phyloP scores from a whole-genome alignment of 2,329 filamentous ascomycete species.

The Fusarium stilboides region DNA sequence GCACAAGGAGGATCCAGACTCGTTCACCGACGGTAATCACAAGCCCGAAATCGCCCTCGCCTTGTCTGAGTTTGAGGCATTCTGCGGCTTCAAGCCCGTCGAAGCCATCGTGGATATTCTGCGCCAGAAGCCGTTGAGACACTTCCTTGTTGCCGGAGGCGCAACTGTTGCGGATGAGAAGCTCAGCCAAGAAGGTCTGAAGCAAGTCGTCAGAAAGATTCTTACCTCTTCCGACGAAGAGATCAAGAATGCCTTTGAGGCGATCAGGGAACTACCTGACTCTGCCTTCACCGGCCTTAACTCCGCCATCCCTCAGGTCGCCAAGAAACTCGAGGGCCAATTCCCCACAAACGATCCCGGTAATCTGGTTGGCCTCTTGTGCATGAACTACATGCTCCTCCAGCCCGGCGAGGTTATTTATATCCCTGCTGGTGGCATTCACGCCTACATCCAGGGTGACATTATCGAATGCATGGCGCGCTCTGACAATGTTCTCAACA shows the following conservation, averaged over 20 bases:
- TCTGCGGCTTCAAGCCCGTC: constrained; percentile 81
- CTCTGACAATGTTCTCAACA: constrained; percentile 81
- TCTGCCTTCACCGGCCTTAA: constrained; percentile 64
- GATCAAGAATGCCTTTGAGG: constrained; percentile 42
- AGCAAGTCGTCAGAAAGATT: constrained; percentile 68
- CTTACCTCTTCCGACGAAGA: constrained; percentile 65
- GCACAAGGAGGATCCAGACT: constrained; percentile 73
- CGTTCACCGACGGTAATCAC: constrained; percentile 81
- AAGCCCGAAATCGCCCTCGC: constrained; percentile 86
- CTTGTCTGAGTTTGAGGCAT: constrained; percentile 79
- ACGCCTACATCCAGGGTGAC: constrained; percentile 80
- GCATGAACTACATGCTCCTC: constrained; percentile 81
- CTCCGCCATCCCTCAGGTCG: constrained; percentile 73
- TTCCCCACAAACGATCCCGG: constrained; percentile 77
- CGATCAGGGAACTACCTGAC: constrained; percentile 56
- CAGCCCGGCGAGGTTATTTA: constrained; percentile 77
- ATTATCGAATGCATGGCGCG: constrained; percentile 87
- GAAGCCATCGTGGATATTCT: constrained; percentile 72
- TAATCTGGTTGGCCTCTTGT: constrained; percentile 76
- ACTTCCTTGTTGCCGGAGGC: constrained; percentile 38
- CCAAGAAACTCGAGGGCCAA: constrained; percentile 75
- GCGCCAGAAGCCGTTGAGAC: constrained; percentile 57
- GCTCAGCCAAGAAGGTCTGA: constrained; percentile 65
- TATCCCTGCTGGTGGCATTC: constrained; percentile 81
- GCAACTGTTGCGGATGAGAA: constrained; percentile 49